Percentiles rank a stretch among this genome's conserved stretches.
These are phyloP conservation scores for Hylodesmum podocarpum DNA, from an alignment of 306 rosid genomes.

Conservation along the genomic window DNA sequence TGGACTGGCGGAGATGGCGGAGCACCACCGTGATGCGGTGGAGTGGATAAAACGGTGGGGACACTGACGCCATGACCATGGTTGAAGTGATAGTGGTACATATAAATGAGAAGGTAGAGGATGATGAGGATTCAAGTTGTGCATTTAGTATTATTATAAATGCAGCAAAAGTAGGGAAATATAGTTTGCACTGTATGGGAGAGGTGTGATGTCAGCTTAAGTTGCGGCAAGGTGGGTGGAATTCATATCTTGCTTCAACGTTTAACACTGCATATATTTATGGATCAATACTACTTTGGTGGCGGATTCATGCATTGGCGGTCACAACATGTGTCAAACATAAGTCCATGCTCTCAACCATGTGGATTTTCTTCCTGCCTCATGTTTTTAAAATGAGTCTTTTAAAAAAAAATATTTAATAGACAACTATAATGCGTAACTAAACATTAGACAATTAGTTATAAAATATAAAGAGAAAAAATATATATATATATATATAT, in stretches of 20 bases:
- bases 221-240: slow-evolving; percentile 13
- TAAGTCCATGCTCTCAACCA: not conserved
- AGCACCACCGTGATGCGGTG: slow-evolving; percentile 29
- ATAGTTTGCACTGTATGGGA: not conserved
- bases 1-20: slow-evolving; percentile 27
- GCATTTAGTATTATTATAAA: not conserved
- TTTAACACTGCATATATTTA: not conserved
- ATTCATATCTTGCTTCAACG: not conserved
- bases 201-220: not conserved
- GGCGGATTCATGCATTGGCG: slow-evolving; percentile 7
- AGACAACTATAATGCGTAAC: too few relatives aligned
- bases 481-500: too few relatives aligned
- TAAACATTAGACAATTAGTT: too few relatives aligned
- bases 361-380: not conserved
- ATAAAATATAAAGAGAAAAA: too few relatives aligned
- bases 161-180: slow-evolving; percentile 1
- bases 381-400: too few relatives aligned
- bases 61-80: not conserved
- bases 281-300: slow-evolving; percentile 11
- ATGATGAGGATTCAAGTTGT: not conserved
- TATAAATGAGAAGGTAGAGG: not conserved
- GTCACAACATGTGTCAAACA: not conserved
- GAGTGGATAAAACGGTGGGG: slow-evolving; percentile 27
- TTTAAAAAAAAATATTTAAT: too few relatives aligned
- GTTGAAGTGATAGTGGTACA: not conserved